Conservation (phyloP, 2,329 filamentous ascomycete genomes). For the Epichloe sibirici region DNA sequence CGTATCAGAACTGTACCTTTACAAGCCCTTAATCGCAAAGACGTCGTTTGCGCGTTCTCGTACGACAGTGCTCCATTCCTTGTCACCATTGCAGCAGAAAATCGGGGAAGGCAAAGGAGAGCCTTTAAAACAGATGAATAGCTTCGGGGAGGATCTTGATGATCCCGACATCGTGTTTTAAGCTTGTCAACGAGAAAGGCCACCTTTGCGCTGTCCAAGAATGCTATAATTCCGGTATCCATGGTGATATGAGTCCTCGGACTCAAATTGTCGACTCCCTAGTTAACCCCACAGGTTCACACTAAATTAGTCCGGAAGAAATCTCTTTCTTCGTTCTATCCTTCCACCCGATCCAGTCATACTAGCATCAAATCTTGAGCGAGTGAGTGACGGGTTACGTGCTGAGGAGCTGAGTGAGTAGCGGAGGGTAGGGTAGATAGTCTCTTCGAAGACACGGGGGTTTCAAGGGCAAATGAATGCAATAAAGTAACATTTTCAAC, state of each 20-base stretch:
- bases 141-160: slow-evolving; percentile 5
- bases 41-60: slow-evolving; percentile 5
- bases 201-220: slow-evolving; percentile 1
- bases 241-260: slow-evolving; percentile 5
- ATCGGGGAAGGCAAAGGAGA: slow-evolving; percentile 6
- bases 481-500: no score
- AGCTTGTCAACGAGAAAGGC: slow-evolving; percentile 4
- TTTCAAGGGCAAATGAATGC: no score
- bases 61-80: slow-evolving; percentile 6
- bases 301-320: no score
- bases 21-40: no score
- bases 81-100: slow-evolving; percentile 4
- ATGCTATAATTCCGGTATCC: slow-evolving; percentile 4
- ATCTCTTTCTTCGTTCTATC: no score
- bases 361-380: no score
- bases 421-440: no score
- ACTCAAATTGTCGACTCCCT: slow-evolving; percentile 5
- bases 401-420: no score
- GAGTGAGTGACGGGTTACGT: no score
- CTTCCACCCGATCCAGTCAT: no score
- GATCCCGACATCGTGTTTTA: slow-evolving; percentile 3
- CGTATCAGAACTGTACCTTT: no score
- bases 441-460: no score
- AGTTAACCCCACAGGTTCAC: not conserved
- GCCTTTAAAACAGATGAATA: slow-evolving; percentile 3